Evolutionary conservation across 768 basidiomycete species (phyloP), one percentile per base, ranked within the genome.

Genomic region (Lentinula boryana): DNA sequence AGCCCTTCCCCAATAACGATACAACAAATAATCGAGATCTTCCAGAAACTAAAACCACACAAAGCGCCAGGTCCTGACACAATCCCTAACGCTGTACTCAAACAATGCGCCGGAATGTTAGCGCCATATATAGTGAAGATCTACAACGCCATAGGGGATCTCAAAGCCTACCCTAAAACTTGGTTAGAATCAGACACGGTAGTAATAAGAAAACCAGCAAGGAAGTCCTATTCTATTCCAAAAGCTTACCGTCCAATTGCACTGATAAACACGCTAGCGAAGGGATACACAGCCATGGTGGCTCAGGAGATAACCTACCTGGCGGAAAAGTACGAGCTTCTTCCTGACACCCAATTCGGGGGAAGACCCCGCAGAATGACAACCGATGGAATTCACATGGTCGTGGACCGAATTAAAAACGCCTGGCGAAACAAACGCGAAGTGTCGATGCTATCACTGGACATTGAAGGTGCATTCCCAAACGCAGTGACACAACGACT

Each of bases 391-490:
- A 23, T 74, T 1, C 70, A 74, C 52, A 18, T 65, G 18, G 46
- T 71, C 0, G 63, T 66, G 9, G 54, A 64, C 8, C 63, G 27
- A 6, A 62, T 70, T 32, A 66, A 64, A 32, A 60, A 67, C 15
- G 65, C 68, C 3, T 72, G 70, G 71, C 41, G 66, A 2, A 52
- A 56, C 27, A 58, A 62, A 0, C 55, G 68, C 36, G 73, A 68
- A 0, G 72, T 63, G 1, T 63, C 66, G 0, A 63, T 62, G 1
- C 65, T 75, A 1, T 71, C 69, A 54, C 65, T 74, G 1, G 73
- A 75, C 52, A 66, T 73, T 2, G 60, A 72, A 62, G 67, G 65
- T 0, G 68, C 69, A 0, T 75, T 69, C 60, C 69, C 72, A 23
- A 23, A 23, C 23, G 23, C 23, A 23, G 23, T 23, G 23, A 23